Evolutionary conservation across 1,139 yeast genomes (phyloP).

Genomic region (Kluyveromyces sp.): DNA sequence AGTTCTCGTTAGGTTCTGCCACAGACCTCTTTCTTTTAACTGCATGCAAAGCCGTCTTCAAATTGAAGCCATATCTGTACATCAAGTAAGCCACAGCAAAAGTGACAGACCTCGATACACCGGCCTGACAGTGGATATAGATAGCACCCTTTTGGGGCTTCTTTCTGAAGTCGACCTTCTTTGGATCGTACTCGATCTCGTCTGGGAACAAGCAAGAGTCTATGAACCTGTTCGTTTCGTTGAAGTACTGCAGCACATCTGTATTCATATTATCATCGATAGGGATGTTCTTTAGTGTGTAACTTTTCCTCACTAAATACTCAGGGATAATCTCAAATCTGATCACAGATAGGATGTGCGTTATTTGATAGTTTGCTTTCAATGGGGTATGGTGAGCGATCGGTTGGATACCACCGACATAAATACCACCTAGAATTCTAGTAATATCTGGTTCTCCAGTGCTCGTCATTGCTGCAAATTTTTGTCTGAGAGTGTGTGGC

Average conservation of each 20-base stretch:
- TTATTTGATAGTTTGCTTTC: constrained; percentile 41
- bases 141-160: constrained; percentile 40
- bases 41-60: constrained; percentile 62
- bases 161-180: constrained; percentile 29
- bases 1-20: constrained; percentile 72
- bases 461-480: constrained; percentile 14
- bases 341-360: constrained; percentile 63
- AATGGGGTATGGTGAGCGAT: constrained; percentile 40
- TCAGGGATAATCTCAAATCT: constrained; percentile 54
- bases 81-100: constrained; percentile 71
- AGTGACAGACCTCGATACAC: constrained; percentile 74
- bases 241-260: constrained; percentile 56
- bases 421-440: constrained; percentile 59
- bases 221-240: constrained; percentile 57
- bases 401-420: constrained; percentile 53
- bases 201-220: constrained; percentile 50
- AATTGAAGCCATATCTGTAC: constrained; percentile 54
- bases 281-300: constrained; percentile 54
- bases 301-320: constrained; percentile 36
- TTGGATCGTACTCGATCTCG: constrained; percentile 26
- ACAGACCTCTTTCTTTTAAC: constrained; percentile 52
- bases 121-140: constrained; percentile 75
- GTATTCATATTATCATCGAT: constrained; percentile 59
- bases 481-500: background rate
- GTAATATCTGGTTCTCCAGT: constrained; percentile 25